Conservation (phyloP, 176 grass and related monocot genomes). For the Musa itinerans region DNA sequence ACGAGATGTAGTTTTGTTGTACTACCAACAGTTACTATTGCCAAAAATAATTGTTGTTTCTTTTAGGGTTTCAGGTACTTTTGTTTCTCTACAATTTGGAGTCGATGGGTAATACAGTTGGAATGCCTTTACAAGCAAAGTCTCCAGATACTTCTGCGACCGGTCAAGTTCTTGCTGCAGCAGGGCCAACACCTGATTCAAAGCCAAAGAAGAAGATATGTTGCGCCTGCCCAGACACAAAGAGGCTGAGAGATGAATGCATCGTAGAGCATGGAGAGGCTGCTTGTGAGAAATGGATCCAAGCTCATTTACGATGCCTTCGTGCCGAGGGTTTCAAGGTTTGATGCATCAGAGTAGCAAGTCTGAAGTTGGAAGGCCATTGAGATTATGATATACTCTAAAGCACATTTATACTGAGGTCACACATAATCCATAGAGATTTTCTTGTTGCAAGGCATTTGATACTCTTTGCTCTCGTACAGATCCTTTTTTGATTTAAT, state of each 20-base stretch:
- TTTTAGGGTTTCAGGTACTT: background rate
- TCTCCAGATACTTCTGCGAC: background rate
- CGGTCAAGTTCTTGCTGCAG: background rate
- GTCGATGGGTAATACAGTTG: background rate
- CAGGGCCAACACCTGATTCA: background rate
- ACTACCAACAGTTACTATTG: too few relatives aligned
- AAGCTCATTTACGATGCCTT: slow-evolving; percentile 71
- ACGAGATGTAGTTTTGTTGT: too few relatives aligned
- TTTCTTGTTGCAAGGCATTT: too few relatives aligned
- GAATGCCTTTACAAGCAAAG: background rate
- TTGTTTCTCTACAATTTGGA: background rate
- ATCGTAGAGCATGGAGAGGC: slow-evolving; percentile 65
- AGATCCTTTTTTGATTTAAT: too few relatives aligned
- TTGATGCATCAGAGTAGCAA: slow-evolving; percentile 12
- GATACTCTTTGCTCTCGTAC: too few relatives aligned
- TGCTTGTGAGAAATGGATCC: slow-evolving; percentile 65
- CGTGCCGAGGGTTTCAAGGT: slow-evolving; percentile 78
- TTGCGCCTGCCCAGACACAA: slow-evolving; percentile 85
- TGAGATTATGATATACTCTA: too few relatives aligned
- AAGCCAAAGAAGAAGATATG: slow-evolving; percentile 94
- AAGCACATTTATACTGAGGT: too few relatives aligned
- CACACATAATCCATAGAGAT: too few relatives aligned
- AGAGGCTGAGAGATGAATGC: slow-evolving; percentile 78
- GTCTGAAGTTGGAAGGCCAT: too few relatives aligned
- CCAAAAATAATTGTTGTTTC: too few relatives aligned